Evolutionary conservation across 768 basidiomycete genomes (phyloP).

Genomic region (Phallus indusiatus): DNA sequence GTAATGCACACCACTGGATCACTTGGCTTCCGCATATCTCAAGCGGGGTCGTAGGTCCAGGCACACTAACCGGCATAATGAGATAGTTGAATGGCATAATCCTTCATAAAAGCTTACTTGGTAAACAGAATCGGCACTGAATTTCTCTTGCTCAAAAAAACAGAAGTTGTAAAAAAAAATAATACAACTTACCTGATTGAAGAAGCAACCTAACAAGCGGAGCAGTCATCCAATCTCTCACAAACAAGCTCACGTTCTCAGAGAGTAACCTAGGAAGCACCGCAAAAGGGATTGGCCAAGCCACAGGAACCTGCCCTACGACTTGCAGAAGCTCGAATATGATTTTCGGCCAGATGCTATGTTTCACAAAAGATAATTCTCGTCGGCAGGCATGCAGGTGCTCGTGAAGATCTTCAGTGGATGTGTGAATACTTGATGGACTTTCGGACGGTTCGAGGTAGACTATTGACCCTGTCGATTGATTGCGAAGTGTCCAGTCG

Average conservation of each 20-base stretch:
- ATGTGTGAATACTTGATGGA: not conserved
- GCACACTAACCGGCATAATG: not conserved
- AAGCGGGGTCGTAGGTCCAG: not conserved
- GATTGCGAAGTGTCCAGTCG: not conserved
- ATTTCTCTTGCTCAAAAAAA: not conserved
- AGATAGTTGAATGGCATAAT: not conserved
- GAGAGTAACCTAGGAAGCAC: not conserved
- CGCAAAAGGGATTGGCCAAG: not conserved
- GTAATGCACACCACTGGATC: not conserved
- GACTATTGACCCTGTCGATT: not conserved
- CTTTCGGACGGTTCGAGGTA: not conserved
- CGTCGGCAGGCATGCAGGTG: not conserved
- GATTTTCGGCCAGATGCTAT: conserved; percentile 1
- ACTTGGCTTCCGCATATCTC: not conserved
- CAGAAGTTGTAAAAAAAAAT: not conserved
- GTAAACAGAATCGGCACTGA: not conserved
- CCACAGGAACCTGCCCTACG: not conserved
- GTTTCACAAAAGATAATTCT: not conserved
- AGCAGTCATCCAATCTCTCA: not conserved
- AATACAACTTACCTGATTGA: not conserved
- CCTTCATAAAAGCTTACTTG: not conserved
- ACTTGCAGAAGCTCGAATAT: not conserved
- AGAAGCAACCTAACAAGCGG: not conserved
- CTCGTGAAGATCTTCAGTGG: not conserved
- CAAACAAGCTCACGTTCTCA: not conserved